Evolutionary conservation across 768 basidiomycete genomes (phyloP).

Genomic region (Pulveroboletus frians): DNA sequence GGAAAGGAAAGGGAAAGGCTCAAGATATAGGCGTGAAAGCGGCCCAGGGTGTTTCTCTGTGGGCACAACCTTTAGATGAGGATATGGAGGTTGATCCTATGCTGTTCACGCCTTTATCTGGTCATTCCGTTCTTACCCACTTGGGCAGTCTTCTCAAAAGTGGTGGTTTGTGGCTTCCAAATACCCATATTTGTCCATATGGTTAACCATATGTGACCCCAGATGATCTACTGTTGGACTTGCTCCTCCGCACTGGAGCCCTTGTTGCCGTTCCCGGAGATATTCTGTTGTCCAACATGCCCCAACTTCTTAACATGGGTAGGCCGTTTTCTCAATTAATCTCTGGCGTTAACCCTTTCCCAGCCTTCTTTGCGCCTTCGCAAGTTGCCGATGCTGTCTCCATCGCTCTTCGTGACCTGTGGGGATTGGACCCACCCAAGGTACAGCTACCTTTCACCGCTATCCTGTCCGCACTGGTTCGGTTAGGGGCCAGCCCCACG

Average conservation of each 20-base stretch:
- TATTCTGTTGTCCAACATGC: conserved; percentile 28
- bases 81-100: conserved; percentile 20
- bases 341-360: conserved; percentile 8
- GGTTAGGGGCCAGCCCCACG: conserved; percentile 41
- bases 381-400: conserved; percentile 32
- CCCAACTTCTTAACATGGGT: conserved; percentile 44
- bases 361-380: conserved; percentile 14
- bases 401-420: conserved; percentile 32
- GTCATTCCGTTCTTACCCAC: conserved; percentile 24
- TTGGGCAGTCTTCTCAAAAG: conserved; percentile 31
- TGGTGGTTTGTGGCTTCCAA: conserved; percentile 31
- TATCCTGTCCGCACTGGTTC: conserved; percentile 35
- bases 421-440: conserved; percentile 19
- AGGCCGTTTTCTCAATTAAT: neutral
- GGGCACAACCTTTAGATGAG: conserved; percentile 23
- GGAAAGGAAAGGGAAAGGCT: conserved; percentile 26
- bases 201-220: neutral
- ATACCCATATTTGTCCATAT: neutral
- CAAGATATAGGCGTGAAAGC: conserved; percentile 18
- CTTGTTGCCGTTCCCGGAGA: conserved; percentile 32
- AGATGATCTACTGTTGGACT: conserved; percentile 39
- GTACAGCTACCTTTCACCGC: conserved; percentile 32
- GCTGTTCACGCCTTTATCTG: conserved; percentile 6
- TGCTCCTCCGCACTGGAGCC: conserved; percentile 41
- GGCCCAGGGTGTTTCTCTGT: conserved; percentile 27